Evolutionary conservation across 495 filamentous ascomycete species (phyloP).

Genomic region (Tuber microsphaerosporum): DNA sequence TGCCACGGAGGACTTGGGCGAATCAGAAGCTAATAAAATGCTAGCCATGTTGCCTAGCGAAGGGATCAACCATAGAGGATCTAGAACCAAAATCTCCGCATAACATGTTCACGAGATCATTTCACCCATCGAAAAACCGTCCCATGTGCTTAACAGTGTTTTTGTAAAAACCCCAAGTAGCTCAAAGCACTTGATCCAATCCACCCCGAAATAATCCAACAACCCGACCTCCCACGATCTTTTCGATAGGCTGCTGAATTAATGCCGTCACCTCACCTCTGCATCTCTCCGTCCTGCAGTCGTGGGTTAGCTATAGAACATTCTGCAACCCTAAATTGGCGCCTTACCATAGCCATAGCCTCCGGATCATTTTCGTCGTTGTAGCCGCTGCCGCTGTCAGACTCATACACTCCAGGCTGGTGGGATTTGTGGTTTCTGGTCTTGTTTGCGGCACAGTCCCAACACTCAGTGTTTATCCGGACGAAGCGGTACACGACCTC

Average conservation of each 20-base stretch:
- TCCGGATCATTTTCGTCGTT: background rate
- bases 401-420: no score
- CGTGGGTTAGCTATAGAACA: background rate
- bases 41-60: background rate
- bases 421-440: background rate
- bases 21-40: background rate
- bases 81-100: background rate
- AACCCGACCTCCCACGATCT: background rate
- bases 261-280: background rate
- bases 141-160: background rate
- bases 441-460: background rate
- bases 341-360: background rate
- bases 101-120: background rate
- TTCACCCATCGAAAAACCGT: background rate
- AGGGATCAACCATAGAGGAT: background rate
- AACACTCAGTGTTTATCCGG: background rate
- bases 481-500: background rate
- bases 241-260: background rate
- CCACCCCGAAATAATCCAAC: background rate
- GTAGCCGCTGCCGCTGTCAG: background rate
- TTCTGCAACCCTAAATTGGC: background rate
- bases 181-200: background rate
- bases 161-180: background rate
- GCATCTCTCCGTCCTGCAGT: background rate
- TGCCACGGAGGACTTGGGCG: background rate